Conservation (phyloP, 2,329 filamentous ascomycete genomes). For the Trichoderma sp. region DNA sequence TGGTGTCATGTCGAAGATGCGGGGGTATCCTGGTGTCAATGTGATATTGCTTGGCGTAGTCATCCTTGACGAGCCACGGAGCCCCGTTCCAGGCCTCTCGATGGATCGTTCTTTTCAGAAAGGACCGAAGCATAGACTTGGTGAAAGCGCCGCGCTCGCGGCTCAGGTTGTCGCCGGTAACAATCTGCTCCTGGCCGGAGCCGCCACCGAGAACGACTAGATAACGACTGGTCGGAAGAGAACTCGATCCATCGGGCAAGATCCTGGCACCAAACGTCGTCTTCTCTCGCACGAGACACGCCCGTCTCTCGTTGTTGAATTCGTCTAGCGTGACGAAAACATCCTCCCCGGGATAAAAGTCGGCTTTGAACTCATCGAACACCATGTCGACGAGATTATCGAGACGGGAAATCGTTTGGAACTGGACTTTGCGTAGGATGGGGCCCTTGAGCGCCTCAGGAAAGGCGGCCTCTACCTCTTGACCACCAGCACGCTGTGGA, state of each 20-base stretch:
- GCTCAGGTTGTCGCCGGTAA: slow-evolving; percentile 79
- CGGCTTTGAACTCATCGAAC: slow-evolving; percentile 79
- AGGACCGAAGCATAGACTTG: slow-evolving; percentile 89
- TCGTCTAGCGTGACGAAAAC: slow-evolving; percentile 73
- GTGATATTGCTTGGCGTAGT: slow-evolving; percentile 79
- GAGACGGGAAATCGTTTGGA: slow-evolving; percentile 84
- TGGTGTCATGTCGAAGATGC: slow-evolving; percentile 79
- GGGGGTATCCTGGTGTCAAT: slow-evolving; percentile 86
- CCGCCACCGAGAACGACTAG: slow-evolving; percentile 70
- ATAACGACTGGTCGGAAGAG: slow-evolving; percentile 75
- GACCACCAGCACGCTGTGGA: slow-evolving; percentile 70
- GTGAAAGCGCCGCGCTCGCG: slow-evolving; percentile 92
- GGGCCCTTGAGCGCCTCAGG: slow-evolving; percentile 89
- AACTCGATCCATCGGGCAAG: slow-evolving; percentile 68
- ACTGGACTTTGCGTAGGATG: slow-evolving; percentile 87
- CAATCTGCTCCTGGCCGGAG: slow-evolving; percentile 71
- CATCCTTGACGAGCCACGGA: slow-evolving; percentile 89
- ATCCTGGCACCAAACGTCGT: slow-evolving; percentile 67
- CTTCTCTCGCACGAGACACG: slow-evolving; percentile 82
- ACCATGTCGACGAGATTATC: slow-evolving; percentile 74
- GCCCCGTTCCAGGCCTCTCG: slow-evolving; percentile 94
- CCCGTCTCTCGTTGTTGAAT: slow-evolving; percentile 64
- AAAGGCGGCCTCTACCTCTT: slow-evolving; percentile 88
- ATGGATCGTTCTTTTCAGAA: slow-evolving; percentile 92
- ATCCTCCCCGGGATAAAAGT: slow-evolving; percentile 87